A percentile compares a stretch with the other conserved stretches of the same genome.
Evolutionary conservation across 306 rosid genomes (phyloP).

Genomic region (Cyamopsis tetragonoloba): DNA sequence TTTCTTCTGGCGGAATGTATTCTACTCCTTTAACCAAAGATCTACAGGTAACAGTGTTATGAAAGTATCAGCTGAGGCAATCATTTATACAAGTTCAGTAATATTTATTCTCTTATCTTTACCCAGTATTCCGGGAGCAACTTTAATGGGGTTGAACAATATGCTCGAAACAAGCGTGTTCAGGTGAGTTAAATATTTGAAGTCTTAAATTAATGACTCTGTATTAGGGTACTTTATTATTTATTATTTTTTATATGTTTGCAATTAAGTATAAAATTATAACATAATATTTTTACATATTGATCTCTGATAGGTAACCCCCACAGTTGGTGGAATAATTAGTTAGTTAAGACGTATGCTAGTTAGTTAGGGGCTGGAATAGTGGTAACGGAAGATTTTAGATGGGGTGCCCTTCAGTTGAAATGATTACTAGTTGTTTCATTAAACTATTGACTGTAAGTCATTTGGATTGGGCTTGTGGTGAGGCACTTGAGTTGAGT

Average conservation of each 20-base stretch:
- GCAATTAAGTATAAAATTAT: background rate
- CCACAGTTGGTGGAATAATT: too few relatives aligned
- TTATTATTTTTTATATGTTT: background rate
- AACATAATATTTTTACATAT: background rate
- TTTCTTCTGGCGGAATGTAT: slow-evolving; percentile 98
- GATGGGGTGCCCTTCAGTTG: background rate
- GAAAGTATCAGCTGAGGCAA: background rate
- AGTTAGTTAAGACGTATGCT: too few relatives aligned
- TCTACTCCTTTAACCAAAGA: slow-evolving; percentile 65
- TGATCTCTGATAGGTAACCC: too few relatives aligned
- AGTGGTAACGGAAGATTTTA: background rate
- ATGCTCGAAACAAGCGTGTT: slow-evolving; percentile 81
- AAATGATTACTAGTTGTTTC: background rate
- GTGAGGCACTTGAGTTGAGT: too few relatives aligned
- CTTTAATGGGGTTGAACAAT: slow-evolving; percentile 69
- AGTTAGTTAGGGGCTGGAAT: too few relatives aligned
- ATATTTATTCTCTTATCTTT: slow-evolving; percentile 16
- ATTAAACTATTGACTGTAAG: background rate
- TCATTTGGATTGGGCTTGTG: too few relatives aligned
- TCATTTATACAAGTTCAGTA: background rate
- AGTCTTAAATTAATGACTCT: background rate
- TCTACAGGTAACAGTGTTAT: slow-evolving; percentile 56
- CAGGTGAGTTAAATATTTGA: slow-evolving; percentile 89
- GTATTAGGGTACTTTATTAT: background rate
- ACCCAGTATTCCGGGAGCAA: slow-evolving; percentile 54